A percentile compares a stretch with the other conserved stretches of the same genome.
These are phyloP conservation scores for Dactylella cylindrospora DNA, from an alignment of 2,329 filamentous ascomycete genomes.

Conservation along the genomic window DNA sequence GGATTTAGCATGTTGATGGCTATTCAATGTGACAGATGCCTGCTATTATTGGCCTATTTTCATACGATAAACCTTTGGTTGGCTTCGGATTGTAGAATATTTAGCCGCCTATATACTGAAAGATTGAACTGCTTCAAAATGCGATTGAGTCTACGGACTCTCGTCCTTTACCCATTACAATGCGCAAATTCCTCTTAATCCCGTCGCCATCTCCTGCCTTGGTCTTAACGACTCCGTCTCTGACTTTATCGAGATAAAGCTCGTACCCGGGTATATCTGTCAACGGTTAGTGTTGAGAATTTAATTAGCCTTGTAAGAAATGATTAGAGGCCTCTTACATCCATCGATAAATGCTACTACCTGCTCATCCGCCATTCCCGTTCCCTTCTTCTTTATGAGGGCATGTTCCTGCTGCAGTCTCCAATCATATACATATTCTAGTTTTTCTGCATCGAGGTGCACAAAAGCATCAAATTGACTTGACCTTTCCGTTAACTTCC, in stretches of 20 bases:
- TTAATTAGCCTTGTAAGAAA: not conserved
- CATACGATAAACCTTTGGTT: too few species aligned
- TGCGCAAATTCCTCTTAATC: constrained; percentile 2
- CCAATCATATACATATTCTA: constrained; percentile 79
- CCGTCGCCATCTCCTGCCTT: not conserved
- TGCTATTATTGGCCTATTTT: too few species aligned
- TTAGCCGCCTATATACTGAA: too few species aligned
- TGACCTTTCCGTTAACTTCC: not conserved
- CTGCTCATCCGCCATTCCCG: constrained; percentile 79
- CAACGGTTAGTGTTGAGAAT: constrained; percentile 51
- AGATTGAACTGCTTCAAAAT: too few species aligned
- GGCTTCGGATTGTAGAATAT: too few species aligned
- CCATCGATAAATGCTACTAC: constrained; percentile 64
- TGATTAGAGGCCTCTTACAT: constrained; percentile 5
- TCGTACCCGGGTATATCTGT: constrained; percentile 59
- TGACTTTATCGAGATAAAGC: constrained; percentile 57
- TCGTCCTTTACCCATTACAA: constrained; percentile 16
- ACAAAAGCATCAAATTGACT: constrained; percentile 25
- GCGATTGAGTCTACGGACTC: constrained; percentile 6
- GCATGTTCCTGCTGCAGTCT: constrained; percentile 75
- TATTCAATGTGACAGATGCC: too few species aligned
- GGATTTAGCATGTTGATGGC: too few species aligned
- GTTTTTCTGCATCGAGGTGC: constrained; percentile 65
- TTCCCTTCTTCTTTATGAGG: constrained; percentile 66
- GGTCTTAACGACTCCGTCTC: constrained; percentile 55